These are phyloP conservation scores for Tuber borchii DNA, from an alignment of 495 filamentous ascomycete genomes.

Conservation along the genomic window DNA sequence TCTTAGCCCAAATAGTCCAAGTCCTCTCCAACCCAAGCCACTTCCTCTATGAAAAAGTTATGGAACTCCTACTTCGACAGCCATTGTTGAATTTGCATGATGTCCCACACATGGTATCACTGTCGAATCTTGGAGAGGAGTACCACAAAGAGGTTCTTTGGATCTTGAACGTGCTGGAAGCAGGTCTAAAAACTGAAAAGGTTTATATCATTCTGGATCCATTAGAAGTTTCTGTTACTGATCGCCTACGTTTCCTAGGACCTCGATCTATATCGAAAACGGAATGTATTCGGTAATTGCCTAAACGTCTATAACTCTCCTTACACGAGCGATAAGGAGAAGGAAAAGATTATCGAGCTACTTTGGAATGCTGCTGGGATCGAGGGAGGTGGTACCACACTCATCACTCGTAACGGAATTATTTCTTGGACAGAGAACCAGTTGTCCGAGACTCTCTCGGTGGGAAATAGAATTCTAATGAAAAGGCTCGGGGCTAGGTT, in stretches of 20 bases:
- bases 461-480: conserved; percentile 50
- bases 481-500: conserved; percentile 55
- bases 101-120: conserved; percentile 64
- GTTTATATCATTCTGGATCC: conserved; percentile 43
- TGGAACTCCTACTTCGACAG: conserved; percentile 68
- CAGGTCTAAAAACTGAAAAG: conserved; percentile 56
- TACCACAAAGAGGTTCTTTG: conserved; percentile 72
- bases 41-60: conserved; percentile 78
- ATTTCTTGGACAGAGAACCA: conserved; percentile 70
- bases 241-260: conserved; percentile 47
- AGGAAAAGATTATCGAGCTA: conserved; percentile 64
- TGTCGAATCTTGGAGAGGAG: conserved; percentile 64
- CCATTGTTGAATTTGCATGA: conserved; percentile 68
- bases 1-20: conserved; percentile 60
- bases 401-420: conserved; percentile 77
- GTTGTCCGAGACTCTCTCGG: conserved; percentile 42
- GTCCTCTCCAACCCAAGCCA: conserved; percentile 72
- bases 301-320: conserved; percentile 65
- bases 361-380: conserved; percentile 66
- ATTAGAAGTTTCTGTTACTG: neutral
- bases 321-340: conserved; percentile 53
- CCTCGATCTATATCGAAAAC: conserved; percentile 72
- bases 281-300: conserved; percentile 71
- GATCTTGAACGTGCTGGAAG: conserved; percentile 69
- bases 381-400: conserved; percentile 71